Conservation (phyloP, 2,329 filamentous ascomycete species). For the Fusarium sp. region DNA sequence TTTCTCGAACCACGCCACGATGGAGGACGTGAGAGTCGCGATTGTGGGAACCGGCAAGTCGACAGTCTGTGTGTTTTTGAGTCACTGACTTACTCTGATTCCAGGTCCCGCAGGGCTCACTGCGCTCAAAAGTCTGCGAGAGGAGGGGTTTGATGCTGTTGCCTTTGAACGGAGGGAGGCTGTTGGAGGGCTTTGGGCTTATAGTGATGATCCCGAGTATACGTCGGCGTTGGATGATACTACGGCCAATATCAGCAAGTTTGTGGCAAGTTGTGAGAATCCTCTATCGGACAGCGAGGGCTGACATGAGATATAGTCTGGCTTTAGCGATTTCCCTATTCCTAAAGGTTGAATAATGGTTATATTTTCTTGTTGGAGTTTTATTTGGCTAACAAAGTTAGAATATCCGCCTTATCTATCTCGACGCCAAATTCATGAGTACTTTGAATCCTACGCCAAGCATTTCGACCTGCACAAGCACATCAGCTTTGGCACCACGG, state of each 20-base stretch:
- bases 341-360: neutral
- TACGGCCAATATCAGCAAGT: neutral
- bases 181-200: conserved; percentile 2
- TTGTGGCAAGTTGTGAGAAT: neutral
- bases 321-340: conserved; percentile 7
- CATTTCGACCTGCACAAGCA: neutral
- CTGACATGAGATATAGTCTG: neutral
- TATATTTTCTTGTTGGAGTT: neutral
- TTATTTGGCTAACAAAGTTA: neutral
- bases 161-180: conserved; percentile 1
- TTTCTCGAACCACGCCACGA: neutral
- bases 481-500: neutral
- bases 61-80: neutral
- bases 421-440: neutral
- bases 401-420: conserved; percentile 1
- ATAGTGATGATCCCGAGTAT: neutral
- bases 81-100: neutral
- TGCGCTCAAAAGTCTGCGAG: neutral
- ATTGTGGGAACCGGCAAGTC: neutral
- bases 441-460: conserved; percentile 3
- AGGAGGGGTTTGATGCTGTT: conserved; percentile 5
- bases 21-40: neutral
- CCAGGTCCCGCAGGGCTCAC: conserved; percentile 1
- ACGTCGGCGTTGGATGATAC: conserved; percentile 3
- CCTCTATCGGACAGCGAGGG: neutral